A percentile compares a stretch with the other conserved stretches of the same genome.
These are phyloP conservation scores for Phellopilus nigrolimitatus DNA, from an alignment of 1,284 basidiomycete species.

Conservation along the genomic window DNA sequence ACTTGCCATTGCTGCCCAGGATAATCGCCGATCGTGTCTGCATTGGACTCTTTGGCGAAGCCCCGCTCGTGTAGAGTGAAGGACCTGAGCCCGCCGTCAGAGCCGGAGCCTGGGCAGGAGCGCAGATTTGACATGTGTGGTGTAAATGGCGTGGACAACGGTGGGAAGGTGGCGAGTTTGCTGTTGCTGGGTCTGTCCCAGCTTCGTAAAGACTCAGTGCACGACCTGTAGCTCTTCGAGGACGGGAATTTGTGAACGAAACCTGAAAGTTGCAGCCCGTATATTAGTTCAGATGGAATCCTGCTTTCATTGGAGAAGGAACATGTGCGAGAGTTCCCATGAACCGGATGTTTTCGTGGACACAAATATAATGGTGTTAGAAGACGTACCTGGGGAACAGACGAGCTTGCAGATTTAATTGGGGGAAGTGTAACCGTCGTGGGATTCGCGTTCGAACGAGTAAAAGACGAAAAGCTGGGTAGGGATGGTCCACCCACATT, in stretches of 20 bases:
- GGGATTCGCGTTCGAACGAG: conserved; percentile 13
- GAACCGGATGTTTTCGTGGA: background rate
- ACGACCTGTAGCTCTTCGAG: conserved; percentile 35
- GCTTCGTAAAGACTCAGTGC: conserved; percentile 49
- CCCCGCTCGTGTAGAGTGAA: conserved; percentile 8
- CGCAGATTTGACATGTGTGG: conserved; percentile 67
- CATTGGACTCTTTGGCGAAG: conserved; percentile 17
- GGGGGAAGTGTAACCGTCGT: conserved; percentile 17
- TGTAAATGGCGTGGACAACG: conserved; percentile 70
- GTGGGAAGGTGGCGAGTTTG: conserved; percentile 57
- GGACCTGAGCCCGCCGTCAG: conserved; percentile 10
- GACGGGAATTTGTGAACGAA: conserved; percentile 1
- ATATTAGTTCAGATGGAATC: background rate
- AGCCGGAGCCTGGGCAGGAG: conserved; percentile 44
- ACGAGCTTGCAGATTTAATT: conserved; percentile 11
- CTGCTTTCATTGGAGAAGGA: background rate
- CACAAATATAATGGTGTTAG: background rate
- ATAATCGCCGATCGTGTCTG: conserved; percentile 15
- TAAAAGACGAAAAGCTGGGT: conserved; percentile 18
- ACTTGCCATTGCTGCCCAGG: conserved; percentile 16
- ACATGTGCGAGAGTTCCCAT: background rate
- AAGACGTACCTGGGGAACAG: conserved; percentile 14
- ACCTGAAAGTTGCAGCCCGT: background rate
- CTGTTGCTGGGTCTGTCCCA: conserved; percentile 57
- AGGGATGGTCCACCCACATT: conserved; percentile 12